These are phyloP conservation scores for Glycine soja DNA, from an alignment of 306 rosid species.

Conservation along the genomic window DNA sequence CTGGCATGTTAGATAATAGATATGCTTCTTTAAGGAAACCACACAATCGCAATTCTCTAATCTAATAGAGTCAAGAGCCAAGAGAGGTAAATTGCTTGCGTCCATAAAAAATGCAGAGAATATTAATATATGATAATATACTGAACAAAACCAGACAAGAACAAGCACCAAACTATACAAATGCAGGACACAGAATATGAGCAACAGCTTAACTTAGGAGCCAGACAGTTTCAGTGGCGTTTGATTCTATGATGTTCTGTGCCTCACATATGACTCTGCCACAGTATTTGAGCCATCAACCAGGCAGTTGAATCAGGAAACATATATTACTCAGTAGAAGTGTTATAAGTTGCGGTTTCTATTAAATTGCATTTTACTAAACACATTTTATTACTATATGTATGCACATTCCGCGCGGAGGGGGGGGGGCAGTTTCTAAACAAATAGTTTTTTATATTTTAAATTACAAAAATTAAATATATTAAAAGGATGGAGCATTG, in stretches of 20 bases:
- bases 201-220: no score
- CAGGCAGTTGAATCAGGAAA: not conserved
- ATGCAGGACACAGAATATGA: no score
- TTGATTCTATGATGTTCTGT: not conserved
- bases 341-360: not conserved
- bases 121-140: no score
- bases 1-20: not conserved
- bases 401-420: not conserved
- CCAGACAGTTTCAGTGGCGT: no score
- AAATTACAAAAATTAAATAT: not conserved
- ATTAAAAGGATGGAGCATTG: not conserved
- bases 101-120: no score
- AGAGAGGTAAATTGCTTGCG: not conserved
- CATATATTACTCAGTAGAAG: not conserved
- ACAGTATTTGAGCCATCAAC: constrained; percentile 2
- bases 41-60: not conserved
- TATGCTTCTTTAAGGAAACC: not conserved
- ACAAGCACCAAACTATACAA: no score
- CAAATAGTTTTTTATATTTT: not conserved
- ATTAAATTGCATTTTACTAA: not conserved
- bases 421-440: not conserved
- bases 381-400: not conserved
- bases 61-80: not conserved
- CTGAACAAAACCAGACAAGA: no score
- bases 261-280: not conserved